phyloP scores from a whole-genome alignment of 306 rosid species.

The peach (Prunus persica) region Prunus_persica_NCBIv2 NC_034010.1:22559001-22559500 shows the following conservation, averaged over 20 bases:
- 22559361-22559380: neutral
- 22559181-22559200: too few relatives aligned
- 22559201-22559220: slow-evolving; percentile 19
- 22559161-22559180: too few relatives aligned
- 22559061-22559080: too few relatives aligned
- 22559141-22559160: too few relatives aligned
- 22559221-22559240: slow-evolving; percentile 5
- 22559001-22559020: too few relatives aligned
- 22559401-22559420: slow-evolving; percentile 11
- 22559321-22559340: neutral
- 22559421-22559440: neutral
- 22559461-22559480: neutral
- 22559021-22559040: too few relatives aligned
- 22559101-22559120: too few relatives aligned
- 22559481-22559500: neutral
- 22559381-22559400: slow-evolving; percentile 1
- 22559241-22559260: slow-evolving; percentile 2
- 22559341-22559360: slow-evolving; percentile 14
- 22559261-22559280: slow-evolving; percentile 21
- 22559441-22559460: neutral
- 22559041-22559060: too few relatives aligned
- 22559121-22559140: too few relatives aligned
- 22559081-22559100: too few relatives aligned
- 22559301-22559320: neutral
- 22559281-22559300: neutral